Conservation (phyloP, 2,329 filamentous ascomycete genomes). For the Xylariaceae sp. region DNA sequence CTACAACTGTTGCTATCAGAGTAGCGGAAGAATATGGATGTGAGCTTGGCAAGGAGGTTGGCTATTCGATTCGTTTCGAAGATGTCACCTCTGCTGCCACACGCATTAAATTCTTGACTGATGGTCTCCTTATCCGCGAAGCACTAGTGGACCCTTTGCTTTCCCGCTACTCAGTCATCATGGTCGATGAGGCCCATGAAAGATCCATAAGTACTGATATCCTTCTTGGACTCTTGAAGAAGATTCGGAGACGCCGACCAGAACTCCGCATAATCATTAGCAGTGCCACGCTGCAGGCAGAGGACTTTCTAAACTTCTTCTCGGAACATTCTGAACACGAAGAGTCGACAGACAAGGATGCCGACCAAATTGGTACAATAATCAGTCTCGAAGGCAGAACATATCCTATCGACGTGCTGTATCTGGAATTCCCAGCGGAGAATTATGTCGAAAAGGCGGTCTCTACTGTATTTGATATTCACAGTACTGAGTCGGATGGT, state of each 20-base stretch:
- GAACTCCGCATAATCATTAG: conserved; percentile 86
- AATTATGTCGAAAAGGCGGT: conserved; percentile 83
- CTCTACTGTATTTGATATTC: conserved; percentile 81
- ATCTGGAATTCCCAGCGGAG: conserved; percentile 70
- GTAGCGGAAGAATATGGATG: conserved; percentile 87
- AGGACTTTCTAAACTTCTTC: conserved; percentile 81
- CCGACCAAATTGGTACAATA: conserved; percentile 48
- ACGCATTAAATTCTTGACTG: conserved; percentile 90
- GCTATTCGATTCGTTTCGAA: conserved; percentile 89
- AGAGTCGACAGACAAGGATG: conserved; percentile 26
- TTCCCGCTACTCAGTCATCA: conserved; percentile 88
- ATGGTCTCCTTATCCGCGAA: conserved; percentile 85
- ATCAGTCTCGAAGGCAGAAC: conserved; percentile 82
- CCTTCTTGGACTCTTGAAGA: conserved; percentile 82
- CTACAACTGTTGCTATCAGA: conserved; percentile 79
- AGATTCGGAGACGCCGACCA: conserved; percentile 72
- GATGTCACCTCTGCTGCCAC: conserved; percentile 83
- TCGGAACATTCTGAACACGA: conserved; percentile 37
- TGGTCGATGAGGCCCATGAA: conserved; percentile 97
- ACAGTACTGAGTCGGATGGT: conserved; percentile 71
- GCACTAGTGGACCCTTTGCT: conserved; percentile 88
- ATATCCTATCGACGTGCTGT: conserved; percentile 83
- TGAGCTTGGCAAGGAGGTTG: conserved; percentile 82
- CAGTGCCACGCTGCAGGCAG: conserved; percentile 87
- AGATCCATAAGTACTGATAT: conserved; percentile 89